Conservation (phyloP, 208 protist species). For the Trypanosoma conorhini region DNA sequence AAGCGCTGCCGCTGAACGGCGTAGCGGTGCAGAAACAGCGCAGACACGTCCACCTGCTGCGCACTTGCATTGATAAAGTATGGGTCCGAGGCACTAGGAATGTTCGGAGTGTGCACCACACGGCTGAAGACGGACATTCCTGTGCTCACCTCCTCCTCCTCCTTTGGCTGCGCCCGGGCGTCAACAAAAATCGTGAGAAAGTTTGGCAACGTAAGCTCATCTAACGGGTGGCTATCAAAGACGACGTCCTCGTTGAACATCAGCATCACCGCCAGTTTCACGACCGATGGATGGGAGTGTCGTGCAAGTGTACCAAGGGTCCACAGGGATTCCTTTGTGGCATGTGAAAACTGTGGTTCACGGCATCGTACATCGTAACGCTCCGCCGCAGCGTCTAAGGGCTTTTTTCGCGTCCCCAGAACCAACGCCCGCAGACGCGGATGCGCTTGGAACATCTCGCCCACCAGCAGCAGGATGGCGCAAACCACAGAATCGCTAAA, state of each 20-base stretch:
- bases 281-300: slow-evolving; percentile 90
- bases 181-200: slow-evolving; percentile 92
- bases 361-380: slow-evolving; percentile 84
- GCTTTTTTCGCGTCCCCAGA: slow-evolving; percentile 27
- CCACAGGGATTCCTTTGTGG: slow-evolving; percentile 76
- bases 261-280: slow-evolving; percentile 84
- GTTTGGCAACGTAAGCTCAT: slow-evolving; percentile 86
- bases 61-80: slow-evolving; percentile 86
- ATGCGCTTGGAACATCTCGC: slow-evolving; percentile 77
- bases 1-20: slow-evolving; percentile 90
- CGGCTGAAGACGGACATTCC: slow-evolving; percentile 84
- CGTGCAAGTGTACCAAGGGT: slow-evolving; percentile 73
- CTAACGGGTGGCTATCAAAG: slow-evolving; percentile 89
- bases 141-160: slow-evolving; percentile 23
- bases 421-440: slow-evolving; percentile 54
- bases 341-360: slow-evolving; percentile 85
- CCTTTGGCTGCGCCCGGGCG: slow-evolving; percentile 52
- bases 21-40: slow-evolving; percentile 89
- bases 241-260: slow-evolving; percentile 87
- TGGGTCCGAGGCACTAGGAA: slow-evolving; percentile 84
- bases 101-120: slow-evolving; percentile 52
- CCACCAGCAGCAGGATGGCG: slow-evolving; percentile 86
- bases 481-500: slow-evolving; percentile 88
- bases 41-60: slow-evolving; percentile 83
- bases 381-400: slow-evolving; percentile 3